Evolutionary conservation across 352 stramenopile species (phyloP).

Genomic region (Pythium dissimile): DNA sequence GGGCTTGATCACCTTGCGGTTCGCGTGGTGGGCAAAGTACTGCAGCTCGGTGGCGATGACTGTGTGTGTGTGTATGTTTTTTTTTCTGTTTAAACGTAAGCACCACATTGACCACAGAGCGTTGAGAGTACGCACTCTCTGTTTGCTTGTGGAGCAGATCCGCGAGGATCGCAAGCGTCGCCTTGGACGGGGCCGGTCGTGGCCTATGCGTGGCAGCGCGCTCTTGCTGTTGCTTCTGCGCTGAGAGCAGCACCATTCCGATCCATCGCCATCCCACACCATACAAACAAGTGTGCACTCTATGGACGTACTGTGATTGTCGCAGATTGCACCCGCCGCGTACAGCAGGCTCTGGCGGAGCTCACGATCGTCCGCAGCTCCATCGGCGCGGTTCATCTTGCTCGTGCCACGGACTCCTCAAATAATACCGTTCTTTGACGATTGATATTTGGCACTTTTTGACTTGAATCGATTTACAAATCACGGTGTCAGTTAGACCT

Average conservation of each 20-base stretch:
- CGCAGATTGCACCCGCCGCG: conserved; percentile 65
- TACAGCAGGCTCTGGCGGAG: conserved; percentile 60
- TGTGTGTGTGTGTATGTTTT: conserved; percentile 17
- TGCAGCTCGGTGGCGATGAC: conserved; percentile 74
- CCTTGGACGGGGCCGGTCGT: conserved; percentile 53
- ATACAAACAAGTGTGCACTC: too few species aligned
- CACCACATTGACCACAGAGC: too few species aligned
- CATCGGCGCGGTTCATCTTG: background rate
- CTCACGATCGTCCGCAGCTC: conserved; percentile 10
- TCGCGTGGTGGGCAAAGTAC: conserved; percentile 68
- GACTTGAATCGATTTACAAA: background rate
- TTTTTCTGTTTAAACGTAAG: too few species aligned
- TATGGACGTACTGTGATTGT: conserved; percentile 52
- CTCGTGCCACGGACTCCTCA: too few species aligned
- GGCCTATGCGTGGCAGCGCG: conserved; percentile 22
- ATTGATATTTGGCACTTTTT: too few species aligned
- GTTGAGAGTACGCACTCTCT: conserved; percentile 34
- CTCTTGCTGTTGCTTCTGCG: conserved; percentile 51
- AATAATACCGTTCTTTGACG: too few species aligned
- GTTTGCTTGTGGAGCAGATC: conserved; percentile 63
- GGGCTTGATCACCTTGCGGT: conserved; percentile 68
- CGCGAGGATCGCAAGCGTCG: conserved; percentile 56
- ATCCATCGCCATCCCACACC: too few species aligned
- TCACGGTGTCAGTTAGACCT: background rate
- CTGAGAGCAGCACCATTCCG: conserved; percentile 10